Evolutionary conservation across 345 rosid genomes (phyloP).

Genomic region (Orychophragmus violaceus): DNA sequence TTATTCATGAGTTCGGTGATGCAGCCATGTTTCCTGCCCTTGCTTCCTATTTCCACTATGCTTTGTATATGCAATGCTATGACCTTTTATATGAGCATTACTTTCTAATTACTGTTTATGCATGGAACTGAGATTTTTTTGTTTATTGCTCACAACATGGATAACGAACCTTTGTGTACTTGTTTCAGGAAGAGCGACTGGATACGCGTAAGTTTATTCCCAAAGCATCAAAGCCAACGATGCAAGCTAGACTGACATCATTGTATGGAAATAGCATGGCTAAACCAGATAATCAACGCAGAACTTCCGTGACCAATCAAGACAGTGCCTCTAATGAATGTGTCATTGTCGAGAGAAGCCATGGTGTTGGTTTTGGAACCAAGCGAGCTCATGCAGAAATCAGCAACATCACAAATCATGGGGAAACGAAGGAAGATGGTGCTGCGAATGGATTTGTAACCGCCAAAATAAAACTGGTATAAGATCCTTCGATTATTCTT

Average conservation of each 20-base stretch:
- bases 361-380: conserved; percentile 37
- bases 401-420: conserved; percentile 43
- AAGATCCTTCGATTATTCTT: neutral
- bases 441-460: conserved; percentile 72
- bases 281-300: conserved; percentile 34
- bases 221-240: conserved; percentile 44
- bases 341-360: conserved; percentile 44
- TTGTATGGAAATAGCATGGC: conserved; percentile 59
- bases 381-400: conserved; percentile 60
- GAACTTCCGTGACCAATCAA: conserved; percentile 35
- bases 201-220: conserved; percentile 31
- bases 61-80: neutral
- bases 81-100: neutral
- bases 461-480: conserved; percentile 86
- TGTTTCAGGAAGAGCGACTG: conserved; percentile 49
- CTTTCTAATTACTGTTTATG: neutral
- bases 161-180: neutral
- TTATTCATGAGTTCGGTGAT: conserved; percentile 3
- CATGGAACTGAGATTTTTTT: neutral
- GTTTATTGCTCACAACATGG: neutral
- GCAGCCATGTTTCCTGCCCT: neutral
- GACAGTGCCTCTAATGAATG: conserved; percentile 45
- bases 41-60: neutral
- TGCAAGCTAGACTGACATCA: conserved; percentile 62
- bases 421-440: conserved; percentile 40